Evolutionary conservation across 129 eudicot genomes (phyloP).

Genomic region (Flaveria sonorensis): DNA sequence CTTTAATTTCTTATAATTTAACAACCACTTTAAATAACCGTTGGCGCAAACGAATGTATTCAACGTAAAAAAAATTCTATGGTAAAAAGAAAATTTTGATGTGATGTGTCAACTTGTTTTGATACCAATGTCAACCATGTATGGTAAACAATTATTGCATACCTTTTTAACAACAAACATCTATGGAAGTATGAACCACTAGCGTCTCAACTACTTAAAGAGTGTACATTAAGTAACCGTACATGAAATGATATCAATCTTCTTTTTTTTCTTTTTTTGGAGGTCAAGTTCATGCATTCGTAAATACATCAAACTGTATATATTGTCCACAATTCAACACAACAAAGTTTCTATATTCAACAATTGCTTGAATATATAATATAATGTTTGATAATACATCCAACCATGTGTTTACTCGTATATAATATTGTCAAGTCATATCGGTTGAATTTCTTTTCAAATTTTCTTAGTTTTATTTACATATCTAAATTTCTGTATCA

Average conservation of each 20-base stretch:
- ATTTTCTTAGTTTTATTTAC: background rate
- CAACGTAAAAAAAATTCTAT: background rate
- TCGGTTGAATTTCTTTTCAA: conserved; percentile 1
- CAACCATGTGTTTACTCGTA: background rate
- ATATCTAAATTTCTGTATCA: conserved; percentile 24
- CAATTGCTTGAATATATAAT: background rate
- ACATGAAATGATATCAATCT: conserved; percentile 6
- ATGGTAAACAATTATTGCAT: background rate
- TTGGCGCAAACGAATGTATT: background rate
- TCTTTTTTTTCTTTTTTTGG: background rate
- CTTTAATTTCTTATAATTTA: background rate
- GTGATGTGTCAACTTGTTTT: background rate
- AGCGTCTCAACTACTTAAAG: conserved; percentile 32
- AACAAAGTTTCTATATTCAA: background rate
- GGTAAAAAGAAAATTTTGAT: background rate
- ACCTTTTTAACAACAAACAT: conserved; percentile 7
- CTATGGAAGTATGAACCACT: conserved; percentile 22
- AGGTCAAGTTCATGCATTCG: background rate
- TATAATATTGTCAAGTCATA: conserved; percentile 1
- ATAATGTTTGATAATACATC: background rate
- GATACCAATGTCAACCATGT: background rate
- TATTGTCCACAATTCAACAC: background rate
- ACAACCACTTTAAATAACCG: background rate
- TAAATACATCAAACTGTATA: background rate
- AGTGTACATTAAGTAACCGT: conserved; percentile 34